Evolutionary conservation across 805 yeast genomes (phyloP).

Genomic region (Candida montana): DNA sequence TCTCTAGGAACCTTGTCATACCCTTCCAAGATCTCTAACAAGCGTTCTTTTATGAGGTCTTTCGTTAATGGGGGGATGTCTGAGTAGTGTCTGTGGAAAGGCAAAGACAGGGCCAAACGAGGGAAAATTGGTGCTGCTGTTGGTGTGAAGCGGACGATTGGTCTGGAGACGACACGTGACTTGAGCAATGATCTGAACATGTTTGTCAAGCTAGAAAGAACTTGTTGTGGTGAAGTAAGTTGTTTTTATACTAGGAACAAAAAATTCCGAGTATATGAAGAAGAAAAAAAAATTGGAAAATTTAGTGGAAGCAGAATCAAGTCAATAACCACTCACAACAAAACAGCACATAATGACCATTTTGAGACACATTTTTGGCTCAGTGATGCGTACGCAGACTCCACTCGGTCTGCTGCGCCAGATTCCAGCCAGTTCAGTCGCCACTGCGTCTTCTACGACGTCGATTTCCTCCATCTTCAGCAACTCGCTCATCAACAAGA

Average conservation of each 20-base stretch:
- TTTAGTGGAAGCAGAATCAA: too few relatives aligned
- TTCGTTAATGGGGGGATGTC: conserved; percentile 55
- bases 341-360: conserved; percentile 13
- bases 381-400: conserved; percentile 15
- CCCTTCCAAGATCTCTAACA: conserved; percentile 58
- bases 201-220: too few relatives aligned
- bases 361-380: conserved; percentile 22
- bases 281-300: background rate
- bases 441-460: conserved; percentile 12
- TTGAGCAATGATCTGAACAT: conserved; percentile 8
- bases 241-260: too few relatives aligned
- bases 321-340: too few relatives aligned
- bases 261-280: too few relatives aligned
- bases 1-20: conserved; percentile 48
- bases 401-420: conserved; percentile 8
- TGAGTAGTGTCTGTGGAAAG: conserved; percentile 40
- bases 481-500: conserved; percentile 10
- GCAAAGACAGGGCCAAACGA: background rate
- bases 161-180: background rate
- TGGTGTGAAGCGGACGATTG: background rate
- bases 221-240: too few relatives aligned
- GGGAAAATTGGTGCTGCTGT: background rate
- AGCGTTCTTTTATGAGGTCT: conserved; percentile 57
- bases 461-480: conserved; percentile 7
- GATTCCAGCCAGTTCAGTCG: conserved; percentile 7